phyloP scores from a whole-genome alignment of 805 yeast genomes.

The Candida chilensis region DNA sequence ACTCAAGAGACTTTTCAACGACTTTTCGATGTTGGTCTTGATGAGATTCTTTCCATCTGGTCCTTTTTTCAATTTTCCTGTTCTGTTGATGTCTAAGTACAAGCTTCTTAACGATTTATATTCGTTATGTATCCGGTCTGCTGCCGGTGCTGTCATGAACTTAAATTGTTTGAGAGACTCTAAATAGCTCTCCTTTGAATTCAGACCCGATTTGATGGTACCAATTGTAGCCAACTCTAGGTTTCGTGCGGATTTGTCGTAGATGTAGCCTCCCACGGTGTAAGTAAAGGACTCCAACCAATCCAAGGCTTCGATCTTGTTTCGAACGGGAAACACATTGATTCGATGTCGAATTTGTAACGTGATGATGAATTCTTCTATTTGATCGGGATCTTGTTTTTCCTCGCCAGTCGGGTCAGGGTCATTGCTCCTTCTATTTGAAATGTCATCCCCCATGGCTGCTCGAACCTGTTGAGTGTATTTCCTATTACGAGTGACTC shows the following conservation, averaged over 20 bases:
- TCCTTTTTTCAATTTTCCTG: constrained; percentile 27
- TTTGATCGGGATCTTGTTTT: constrained; percentile 11
- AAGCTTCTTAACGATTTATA: constrained; percentile 28
- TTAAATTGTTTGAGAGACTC: constrained; percentile 49
- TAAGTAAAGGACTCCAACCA: constrained; percentile 53
- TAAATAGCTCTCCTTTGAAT: constrained; percentile 32
- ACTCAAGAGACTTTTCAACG: constrained; percentile 37
- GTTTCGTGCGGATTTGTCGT: constrained; percentile 49
- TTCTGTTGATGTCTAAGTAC: constrained; percentile 12
- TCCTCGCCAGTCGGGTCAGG: constrained; percentile 3
- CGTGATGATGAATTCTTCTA: constrained; percentile 29
- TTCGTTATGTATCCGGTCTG: constrained; percentile 30
- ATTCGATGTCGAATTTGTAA: constrained; percentile 37
- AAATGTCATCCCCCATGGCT: constrained; percentile 8
- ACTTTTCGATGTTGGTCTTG: constrained; percentile 39
- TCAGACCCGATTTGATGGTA: constrained; percentile 43
- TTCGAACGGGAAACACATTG: constrained; percentile 42
- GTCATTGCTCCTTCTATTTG: constrained; percentile 1
- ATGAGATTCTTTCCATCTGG: constrained; percentile 33
- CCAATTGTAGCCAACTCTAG: constrained; percentile 47
- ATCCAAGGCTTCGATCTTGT: constrained; percentile 30
- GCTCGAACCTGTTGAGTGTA: constrained; percentile 27
- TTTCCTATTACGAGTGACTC: constrained; percentile 31
- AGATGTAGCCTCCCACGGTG: constrained; percentile 40
- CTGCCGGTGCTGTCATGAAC: constrained; percentile 43